These are phyloP conservation scores for Parastagonospora avenae DNA, from an alignment of 2,329 filamentous ascomycete genomes.

Conservation along the genomic window DNA sequence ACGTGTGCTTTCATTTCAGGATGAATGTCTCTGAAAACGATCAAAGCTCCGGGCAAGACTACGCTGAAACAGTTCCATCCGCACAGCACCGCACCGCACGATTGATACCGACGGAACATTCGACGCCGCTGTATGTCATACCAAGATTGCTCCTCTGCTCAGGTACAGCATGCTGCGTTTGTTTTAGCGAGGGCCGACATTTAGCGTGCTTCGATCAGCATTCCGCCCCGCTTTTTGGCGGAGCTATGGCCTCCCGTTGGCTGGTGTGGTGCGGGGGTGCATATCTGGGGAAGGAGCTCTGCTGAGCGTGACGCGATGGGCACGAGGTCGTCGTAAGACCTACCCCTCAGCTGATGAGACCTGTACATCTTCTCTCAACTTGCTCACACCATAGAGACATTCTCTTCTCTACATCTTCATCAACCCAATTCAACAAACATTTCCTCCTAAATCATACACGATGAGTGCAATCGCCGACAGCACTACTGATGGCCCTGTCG, in stretches of 20 bases:
- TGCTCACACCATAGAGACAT: slow-evolving; percentile 23
- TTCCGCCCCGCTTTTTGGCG: slow-evolving; percentile 24
- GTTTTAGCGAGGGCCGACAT: slow-evolving; percentile 14
- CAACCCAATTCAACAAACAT: slow-evolving; percentile 22
- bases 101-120: no score
- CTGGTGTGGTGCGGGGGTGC: slow-evolving; percentile 27
- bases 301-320: slow-evolving; percentile 24
- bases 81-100: no score
- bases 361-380: slow-evolving; percentile 7
- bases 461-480: slow-evolving; percentile 49
- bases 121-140: background rate
- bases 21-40: no score
- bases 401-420: slow-evolving; percentile 19
- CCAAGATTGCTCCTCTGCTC: slow-evolving; percentile 4
- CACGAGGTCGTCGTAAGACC: slow-evolving; percentile 23
- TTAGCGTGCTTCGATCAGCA: slow-evolving; percentile 16
- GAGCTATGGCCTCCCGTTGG: slow-evolving; percentile 15
- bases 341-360: slow-evolving; percentile 24
- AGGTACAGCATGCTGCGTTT: slow-evolving; percentile 13
- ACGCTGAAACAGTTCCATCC: no score
- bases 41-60: background rate
- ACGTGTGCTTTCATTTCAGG: no score
- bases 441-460: slow-evolving; percentile 30
- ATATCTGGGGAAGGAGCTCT: slow-evolving; percentile 30
- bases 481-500: slow-evolving; percentile 52